A percentile compares a stretch with the other conserved stretches of the same genome.
phyloP scores from a whole-genome alignment of 2,329 filamentous ascomycete species.

The Trichoderma guizhouense region DNA sequence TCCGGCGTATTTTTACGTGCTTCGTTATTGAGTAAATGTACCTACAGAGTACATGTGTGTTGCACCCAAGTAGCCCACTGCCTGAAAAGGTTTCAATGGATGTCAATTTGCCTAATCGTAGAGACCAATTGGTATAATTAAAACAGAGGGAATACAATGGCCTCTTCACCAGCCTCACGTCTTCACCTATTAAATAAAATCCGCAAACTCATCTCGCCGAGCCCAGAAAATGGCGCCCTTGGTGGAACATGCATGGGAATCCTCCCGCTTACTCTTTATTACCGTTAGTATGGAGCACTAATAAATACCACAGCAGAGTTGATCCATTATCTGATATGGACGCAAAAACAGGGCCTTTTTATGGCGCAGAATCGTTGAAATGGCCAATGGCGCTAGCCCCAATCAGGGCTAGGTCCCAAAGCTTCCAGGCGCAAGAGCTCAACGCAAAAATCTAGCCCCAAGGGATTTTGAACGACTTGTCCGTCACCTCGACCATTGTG shows the following conservation, averaged over 20 bases:
- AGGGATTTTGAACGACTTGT: conserved; percentile 32
- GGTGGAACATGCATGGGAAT: not conserved
- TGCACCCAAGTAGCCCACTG: not conserved
- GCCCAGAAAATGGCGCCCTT: not conserved
- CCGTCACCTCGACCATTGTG: conserved; percentile 28
- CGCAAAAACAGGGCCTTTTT: not conserved
- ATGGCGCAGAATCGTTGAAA: not conserved
- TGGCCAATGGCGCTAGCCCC: conserved; percentile 24
- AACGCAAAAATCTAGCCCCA: conserved; percentile 42
- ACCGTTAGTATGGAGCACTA: not conserved
- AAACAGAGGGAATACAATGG: not conserved
- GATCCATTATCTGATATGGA: not conserved
- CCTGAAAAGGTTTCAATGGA: not conserved
- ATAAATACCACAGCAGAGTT: not conserved
- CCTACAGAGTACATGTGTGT: not conserved
- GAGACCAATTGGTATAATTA: not conserved
- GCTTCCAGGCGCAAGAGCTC: conserved; percentile 39
- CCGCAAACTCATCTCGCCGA: not conserved
- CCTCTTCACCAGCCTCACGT: not conserved
- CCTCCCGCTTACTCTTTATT: not conserved
- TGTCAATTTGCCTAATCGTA: not conserved
- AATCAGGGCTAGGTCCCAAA: conserved; percentile 32
- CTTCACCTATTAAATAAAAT: not conserved
- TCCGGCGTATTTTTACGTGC: not conserved
- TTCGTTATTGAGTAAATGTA: not conserved